phyloP scores from a whole-genome alignment of 495 filamentous ascomycete genomes.

The Chaetomium fimeti region DNA sequence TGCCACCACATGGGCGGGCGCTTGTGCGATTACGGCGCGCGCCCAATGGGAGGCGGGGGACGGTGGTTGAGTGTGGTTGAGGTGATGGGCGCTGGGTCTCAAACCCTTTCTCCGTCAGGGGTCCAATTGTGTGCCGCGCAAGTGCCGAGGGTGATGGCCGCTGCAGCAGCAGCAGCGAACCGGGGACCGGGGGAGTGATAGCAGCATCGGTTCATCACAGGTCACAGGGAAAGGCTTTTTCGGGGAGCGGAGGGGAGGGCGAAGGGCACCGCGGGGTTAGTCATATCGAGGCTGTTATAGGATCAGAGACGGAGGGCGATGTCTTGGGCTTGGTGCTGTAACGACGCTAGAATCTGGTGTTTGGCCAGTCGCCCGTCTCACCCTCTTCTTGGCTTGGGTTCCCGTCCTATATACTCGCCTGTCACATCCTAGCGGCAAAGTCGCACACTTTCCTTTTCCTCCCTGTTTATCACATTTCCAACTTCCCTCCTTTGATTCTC shows the following conservation, averaged over 20 bases:
- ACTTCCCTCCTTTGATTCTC: constrained; percentile 1
- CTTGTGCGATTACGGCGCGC: not conserved
- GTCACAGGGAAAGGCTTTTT: too few species aligned
- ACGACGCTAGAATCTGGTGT: constrained; percentile 1
- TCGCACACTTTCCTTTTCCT: constrained; percentile 5
- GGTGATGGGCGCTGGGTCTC: not conserved
- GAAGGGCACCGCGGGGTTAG: not conserved
- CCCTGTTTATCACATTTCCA: not conserved
- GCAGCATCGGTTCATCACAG: not conserved
- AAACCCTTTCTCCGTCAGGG: not conserved
- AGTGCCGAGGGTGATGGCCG: constrained; percentile 2
- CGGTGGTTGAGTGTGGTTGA: not conserved
- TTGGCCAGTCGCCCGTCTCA: constrained; percentile 1
- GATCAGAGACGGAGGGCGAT: not conserved
- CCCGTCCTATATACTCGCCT: constrained; percentile 9
- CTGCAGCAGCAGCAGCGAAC: not conserved
- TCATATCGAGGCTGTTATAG: not conserved
- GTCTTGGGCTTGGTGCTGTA: not conserved
- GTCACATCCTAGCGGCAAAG: constrained; percentile 12
- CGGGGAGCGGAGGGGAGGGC: too few species aligned
- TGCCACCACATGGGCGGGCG: constrained; percentile 3
- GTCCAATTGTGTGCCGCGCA: constrained; percentile 6
- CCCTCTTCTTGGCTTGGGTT: not conserved
- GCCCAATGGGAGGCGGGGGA: not conserved
- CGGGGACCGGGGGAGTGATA: not conserved